Base-by-base conservation (phyloP, 2,329 filamentous ascomycete species). In the Eurotiales sp. region DNA sequence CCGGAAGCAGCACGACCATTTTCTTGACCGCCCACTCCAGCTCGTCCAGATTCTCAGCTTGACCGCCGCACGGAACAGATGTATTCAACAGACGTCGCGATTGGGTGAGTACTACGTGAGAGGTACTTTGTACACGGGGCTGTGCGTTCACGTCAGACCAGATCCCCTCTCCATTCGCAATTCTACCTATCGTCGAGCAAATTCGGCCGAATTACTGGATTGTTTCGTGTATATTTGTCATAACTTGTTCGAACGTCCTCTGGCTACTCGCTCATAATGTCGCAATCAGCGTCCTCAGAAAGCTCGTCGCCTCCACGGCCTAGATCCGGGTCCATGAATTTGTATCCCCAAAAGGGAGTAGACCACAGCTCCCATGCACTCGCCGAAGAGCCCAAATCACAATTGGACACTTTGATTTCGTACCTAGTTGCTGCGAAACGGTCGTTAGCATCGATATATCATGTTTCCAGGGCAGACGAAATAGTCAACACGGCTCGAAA, bases 341-440 rank as follows among this genome's bases (percentile, higher is more conserved):
- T 39, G 48, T 14, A 17, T 10, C 15, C 40, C 23, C 30, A 21
- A 14, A 46, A 29, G 22, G n/a, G 22, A 4, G n/a, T 27, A 29
- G 42, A 15, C 22, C 52, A 40, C 7, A 40, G 43, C 36, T 25
- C 46, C 4, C 46, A 42, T 47, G 43, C 36, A 25, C 47, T 51
- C 22, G 29, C 22, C 8, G 47, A 59, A 32, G 57, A 58, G 12
- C 49, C 58, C 12, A 59, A 64, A 48, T 67, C 66, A 30, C 63
- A 65, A 21, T 81, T 95, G 63, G 89, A 95, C 60, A 84, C 83
- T 21, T 83, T 97, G 39, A 88, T 96, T 51, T 81, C 84, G 48
- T 85, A 95, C 71, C 85, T 96, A 30, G 83, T 96, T 36, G 85
- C 87, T 25, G 88, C 92, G 8, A 96, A 96, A 67, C 84, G 89